Conservation (phyloP, 805 yeast genomes). For the Candida namnaoensis region DNA sequence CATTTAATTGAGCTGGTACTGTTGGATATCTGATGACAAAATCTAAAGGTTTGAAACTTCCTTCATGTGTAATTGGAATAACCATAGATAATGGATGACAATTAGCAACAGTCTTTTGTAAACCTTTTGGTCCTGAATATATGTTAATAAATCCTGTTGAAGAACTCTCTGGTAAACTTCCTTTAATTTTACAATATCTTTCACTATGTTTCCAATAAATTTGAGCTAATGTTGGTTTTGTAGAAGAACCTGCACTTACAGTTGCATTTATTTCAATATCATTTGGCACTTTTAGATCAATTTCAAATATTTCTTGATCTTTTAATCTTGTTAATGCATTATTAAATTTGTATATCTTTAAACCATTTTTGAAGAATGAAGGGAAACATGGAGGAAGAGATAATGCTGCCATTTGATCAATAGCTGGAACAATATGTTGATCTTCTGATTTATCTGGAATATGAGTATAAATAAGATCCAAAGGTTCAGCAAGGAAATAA, state of each 20-base stretch:
- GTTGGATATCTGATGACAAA: slow-evolving; percentile 71
- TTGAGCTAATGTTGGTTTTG: slow-evolving; percentile 65
- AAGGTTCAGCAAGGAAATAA: slow-evolving; percentile 75
- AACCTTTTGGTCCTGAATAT: slow-evolving; percentile 60
- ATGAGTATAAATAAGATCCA: slow-evolving; percentile 73
- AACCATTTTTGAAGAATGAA: slow-evolving; percentile 52
- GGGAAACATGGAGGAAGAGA: slow-evolving; percentile 85
- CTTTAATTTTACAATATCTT: slow-evolving; percentile 72
- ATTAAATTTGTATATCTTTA: slow-evolving; percentile 61
- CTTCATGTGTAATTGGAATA: slow-evolving; percentile 68
- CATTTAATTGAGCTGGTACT: slow-evolving; percentile 58
- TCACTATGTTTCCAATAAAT: slow-evolving; percentile 57
- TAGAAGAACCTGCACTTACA: slow-evolving; percentile 34
- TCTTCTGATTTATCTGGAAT: slow-evolving; percentile 71
- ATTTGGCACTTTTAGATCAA: slow-evolving; percentile 63
- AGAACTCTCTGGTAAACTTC: slow-evolving; percentile 63
- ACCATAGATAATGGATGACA: slow-evolving; percentile 65
- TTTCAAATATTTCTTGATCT: slow-evolving; percentile 73
- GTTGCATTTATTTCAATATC: slow-evolving; percentile 61
- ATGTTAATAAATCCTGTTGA: slow-evolving; percentile 66
- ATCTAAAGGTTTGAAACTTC: slow-evolving; percentile 50
- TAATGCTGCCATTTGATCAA: slow-evolving; percentile 69
- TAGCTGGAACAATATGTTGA: slow-evolving; percentile 82
- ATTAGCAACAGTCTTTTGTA: slow-evolving; percentile 46
- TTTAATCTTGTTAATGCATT: slow-evolving; percentile 65